Evolutionary conservation across 2,329 filamentous ascomycete genomes (phyloP).

Genomic region (Fusarium sp.): DNA sequence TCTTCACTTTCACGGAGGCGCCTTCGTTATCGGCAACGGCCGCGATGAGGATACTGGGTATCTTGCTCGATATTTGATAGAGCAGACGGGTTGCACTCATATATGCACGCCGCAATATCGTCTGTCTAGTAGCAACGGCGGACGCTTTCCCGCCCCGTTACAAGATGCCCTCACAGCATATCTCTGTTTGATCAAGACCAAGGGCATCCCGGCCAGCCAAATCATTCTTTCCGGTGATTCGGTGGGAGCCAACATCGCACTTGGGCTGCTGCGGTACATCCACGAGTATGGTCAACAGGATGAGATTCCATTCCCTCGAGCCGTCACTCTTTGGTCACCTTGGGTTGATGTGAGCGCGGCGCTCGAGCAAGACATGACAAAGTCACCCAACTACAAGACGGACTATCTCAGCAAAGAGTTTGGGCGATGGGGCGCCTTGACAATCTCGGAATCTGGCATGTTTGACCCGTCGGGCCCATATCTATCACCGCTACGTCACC

Average conservation of each 20-base stretch:
- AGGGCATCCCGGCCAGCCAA: conserved; percentile 27
- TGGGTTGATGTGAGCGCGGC: conserved; percentile 35
- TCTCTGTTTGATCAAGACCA: conserved; percentile 15
- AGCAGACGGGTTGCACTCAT: conserved; percentile 35
- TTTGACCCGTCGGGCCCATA: conserved; percentile 28
- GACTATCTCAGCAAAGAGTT: conserved; percentile 38
- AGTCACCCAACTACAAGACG: conserved; percentile 37
- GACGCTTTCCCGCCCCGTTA: conserved; percentile 30
- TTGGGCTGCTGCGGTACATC: conserved; percentile 34
- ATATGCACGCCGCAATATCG: conserved; percentile 40
- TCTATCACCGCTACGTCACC: conserved; percentile 34
- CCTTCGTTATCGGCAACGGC: conserved; percentile 35
- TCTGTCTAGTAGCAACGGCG: conserved; percentile 29
- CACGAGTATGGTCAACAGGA: conserved; percentile 27
- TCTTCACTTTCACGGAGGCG: conserved; percentile 37
- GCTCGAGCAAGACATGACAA: conserved; percentile 25
- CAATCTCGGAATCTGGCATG: conserved; percentile 26
- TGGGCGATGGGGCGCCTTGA: conserved; percentile 32
- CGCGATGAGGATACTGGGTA: conserved; percentile 37
- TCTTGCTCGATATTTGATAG: conserved; percentile 22
- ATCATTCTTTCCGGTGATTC: conserved; percentile 35
- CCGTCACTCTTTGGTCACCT: conserved; percentile 35
- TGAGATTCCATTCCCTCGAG: conserved; percentile 24
- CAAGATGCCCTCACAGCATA: conserved; percentile 39
- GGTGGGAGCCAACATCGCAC: conserved; percentile 33